Evolutionary conservation across 192 early-diverging fungal species (phyloP).

Genomic region (Coemansia sp.): DNA sequence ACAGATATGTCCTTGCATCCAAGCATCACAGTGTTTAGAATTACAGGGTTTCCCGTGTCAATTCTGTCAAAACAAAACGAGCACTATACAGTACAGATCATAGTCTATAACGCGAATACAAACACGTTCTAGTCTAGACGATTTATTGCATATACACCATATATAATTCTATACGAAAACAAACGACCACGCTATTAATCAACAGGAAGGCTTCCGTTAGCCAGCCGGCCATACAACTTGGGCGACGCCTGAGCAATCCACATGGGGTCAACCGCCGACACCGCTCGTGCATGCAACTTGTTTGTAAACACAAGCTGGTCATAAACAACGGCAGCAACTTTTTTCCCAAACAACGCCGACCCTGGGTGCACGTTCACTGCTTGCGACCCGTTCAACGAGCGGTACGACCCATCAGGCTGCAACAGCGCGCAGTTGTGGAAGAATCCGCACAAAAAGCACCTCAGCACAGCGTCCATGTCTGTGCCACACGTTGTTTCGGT

Average conservation of each 20-base stretch:
- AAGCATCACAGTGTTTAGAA: no score
- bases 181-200: no score
- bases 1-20: no score
- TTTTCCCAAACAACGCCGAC: constrained; percentile 79
- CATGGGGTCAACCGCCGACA: constrained; percentile 72
- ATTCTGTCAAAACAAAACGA: no score
- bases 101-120: no score
- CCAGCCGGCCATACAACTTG: constrained; percentile 61
- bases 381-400: constrained; percentile 61
- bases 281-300: constrained; percentile 82
- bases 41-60: no score
- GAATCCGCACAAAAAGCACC: constrained; percentile 86
- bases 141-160: no score
- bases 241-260: constrained; percentile 85
- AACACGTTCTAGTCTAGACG: no score
- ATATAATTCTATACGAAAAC: no score
- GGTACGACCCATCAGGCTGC: constrained; percentile 85
- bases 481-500: constrained; percentile 64
- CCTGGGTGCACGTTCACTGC: constrained; percentile 86
- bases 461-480: constrained; percentile 74
- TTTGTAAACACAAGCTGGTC: constrained; percentile 91
- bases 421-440: constrained; percentile 85
- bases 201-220: neutral
- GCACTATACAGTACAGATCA: no score
- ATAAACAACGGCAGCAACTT: constrained; percentile 78